Percentiles rank a stretch among this genome's conserved stretches.
Evolutionary conservation across 1,139 yeast genomes (phyloP).

Genomic region (Pichia sp.): DNA sequence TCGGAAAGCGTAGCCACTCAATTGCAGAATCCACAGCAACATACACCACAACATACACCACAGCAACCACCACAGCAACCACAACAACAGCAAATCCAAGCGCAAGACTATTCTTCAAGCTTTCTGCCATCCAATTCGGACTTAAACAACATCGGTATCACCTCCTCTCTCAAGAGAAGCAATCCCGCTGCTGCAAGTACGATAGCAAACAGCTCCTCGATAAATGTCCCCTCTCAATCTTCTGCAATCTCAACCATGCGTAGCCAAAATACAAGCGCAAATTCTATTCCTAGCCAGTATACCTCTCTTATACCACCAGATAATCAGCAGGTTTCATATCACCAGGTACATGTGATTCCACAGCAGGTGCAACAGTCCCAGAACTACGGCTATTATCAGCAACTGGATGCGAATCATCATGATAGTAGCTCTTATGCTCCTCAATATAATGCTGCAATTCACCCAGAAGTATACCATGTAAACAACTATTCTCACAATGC

Average conservation of each 20-base stretch:
- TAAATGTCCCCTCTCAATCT: neutral
- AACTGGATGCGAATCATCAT: neutral
- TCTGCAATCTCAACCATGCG: neutral
- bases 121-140: neutral
- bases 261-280: neutral
- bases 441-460: neutral
- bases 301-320: neutral
- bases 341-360: neutral
- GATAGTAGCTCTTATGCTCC: neutral
- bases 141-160: slow-evolving; percentile 6
- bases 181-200: slow-evolving; percentile 3
- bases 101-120: slow-evolving; percentile 4
- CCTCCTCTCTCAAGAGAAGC: neutral
- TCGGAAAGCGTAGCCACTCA: neutral
- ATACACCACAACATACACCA: slow-evolving; percentile 1
- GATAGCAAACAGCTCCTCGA: neutral
- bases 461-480: slow-evolving; percentile 1
- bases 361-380: neutral
- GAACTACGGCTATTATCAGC: slow-evolving; percentile 2
- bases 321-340: neutral
- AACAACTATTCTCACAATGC: neutral
- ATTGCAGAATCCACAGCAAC: neutral
- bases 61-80: slow-evolving; percentile 8
- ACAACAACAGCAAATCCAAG: slow-evolving; percentile 1
- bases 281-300: neutral